Evolutionary conservation across 768 basidiomycete genomes (phyloP), one percentile per base, ranked within the genome.

Genomic region (Hirschioporus abietinus): DNA sequence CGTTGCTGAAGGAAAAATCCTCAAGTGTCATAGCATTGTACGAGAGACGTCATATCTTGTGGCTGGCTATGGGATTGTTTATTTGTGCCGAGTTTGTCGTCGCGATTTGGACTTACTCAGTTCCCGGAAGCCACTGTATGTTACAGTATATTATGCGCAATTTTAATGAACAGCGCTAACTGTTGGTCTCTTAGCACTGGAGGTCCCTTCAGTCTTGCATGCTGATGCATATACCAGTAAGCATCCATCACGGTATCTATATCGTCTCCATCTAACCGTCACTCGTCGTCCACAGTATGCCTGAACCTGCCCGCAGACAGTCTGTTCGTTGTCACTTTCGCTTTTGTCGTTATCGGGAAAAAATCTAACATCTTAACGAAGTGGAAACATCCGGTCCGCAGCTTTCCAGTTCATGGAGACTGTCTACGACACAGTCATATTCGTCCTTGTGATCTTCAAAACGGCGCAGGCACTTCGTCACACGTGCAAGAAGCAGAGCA

Each of bases 331-430:
- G 1, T 61, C 12, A 15, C 20, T 3, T 12, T 61, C 12, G n/a
- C n/a, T n/a, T 61, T 25, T 25, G 17, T 34, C 25, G 42, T 52
- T 15, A 4, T 24, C 15, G 1, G 58, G 4, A 8, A 30, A 61
- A 25, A 15, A 15, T 3, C 30, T 61, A 8, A 61, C 15, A 17
- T 15, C 30, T 1, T 3, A 18, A 7, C 3, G 30, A 61, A 61
- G 60, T 25, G 60, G 60, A 61, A 61, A 61, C 18, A 25, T 61
- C 3, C 24, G 30, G 23, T 25, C 60, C 9, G 60, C 60, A 17
- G 24, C 23, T 25, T 61, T 25, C 23, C 60, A 61, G 17, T 34
- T 61, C 23, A 61, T 61, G 60, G 60, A 61, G 23, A 61, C 60
- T 25, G 30, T 61, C 3, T 61, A 61, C 23, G 60, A 61, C 30